Conservation (phyloP, 305 asterid genomes). For the Fraxinus floribunda region DNA sequence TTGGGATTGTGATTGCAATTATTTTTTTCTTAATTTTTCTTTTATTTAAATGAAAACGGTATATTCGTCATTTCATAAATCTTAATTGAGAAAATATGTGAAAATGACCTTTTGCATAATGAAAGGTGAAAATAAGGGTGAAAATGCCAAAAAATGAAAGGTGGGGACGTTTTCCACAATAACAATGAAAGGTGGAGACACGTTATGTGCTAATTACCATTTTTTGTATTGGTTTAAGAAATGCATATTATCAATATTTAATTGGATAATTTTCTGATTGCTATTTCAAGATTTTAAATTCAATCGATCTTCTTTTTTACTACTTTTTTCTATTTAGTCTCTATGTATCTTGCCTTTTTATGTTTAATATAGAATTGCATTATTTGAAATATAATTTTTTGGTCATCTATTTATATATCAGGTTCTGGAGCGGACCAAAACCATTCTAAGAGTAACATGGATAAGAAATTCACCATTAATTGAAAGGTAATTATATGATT, state of each 20-base stretch:
- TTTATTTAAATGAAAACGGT: no score
- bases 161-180: no score
- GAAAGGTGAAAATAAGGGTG: no score
- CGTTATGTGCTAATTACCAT: no score
- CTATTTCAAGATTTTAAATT: background rate
- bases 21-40: no score
- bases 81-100: no score
- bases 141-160: no score
- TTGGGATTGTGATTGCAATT: no score
- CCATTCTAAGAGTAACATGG: conserved; percentile 80
- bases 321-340: background rate
- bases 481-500: conserved; percentile 50
- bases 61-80: no score
- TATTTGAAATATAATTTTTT: background rate
- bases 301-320: background rate
- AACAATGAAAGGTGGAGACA: no score
- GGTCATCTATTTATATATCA: conserved; percentile 33
- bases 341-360: conserved; percentile 16
- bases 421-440: conserved; percentile 68
- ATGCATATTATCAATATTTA: background rate
- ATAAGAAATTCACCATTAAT: conserved; percentile 70
- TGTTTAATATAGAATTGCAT: background rate
- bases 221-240: conserved; percentile 10
- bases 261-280: background rate
- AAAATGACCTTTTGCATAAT: no score